Evolutionary conservation across 2,329 filamentous ascomycete species (phyloP), one percentile per base, ranked within the genome.

Genomic region (Rutstroemia sp.): DNA sequence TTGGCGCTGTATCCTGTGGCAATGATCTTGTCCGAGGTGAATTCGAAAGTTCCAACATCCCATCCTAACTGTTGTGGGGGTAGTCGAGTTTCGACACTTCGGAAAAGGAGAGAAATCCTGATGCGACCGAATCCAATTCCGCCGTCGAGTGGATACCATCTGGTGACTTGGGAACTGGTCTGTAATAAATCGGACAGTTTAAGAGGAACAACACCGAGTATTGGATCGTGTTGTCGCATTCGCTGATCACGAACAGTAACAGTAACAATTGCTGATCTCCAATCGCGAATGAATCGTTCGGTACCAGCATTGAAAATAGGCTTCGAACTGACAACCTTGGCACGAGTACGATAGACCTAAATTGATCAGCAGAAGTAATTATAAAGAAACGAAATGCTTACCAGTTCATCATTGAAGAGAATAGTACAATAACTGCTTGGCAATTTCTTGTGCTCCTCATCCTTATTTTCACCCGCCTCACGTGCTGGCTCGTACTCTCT

Each of bases 291-390:
- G 65, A 97, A 97, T 12, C 87, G 83, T 68, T 99, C 94, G 0
- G 92, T 96, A 58, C 92, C 92, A 3, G 94, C 92, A 65, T 97
- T 96, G 79, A 96, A 97, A 61, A 97, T 96, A 1, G 94, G 94
- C 70, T 95, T 92, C 52, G 89, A 95, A 38, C 88, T 95, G 7
- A 95, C 88, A 4, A 92, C 92, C 76, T 99, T 97, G 38, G 89
- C 83, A 67, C 94, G 83, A n/a, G 92, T 97, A 67, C 92, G 91
- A 76, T 96, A 97, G 17, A 91, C 78, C 73, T 79, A 63, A 2
- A 9, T 39, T 19, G 30, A 23, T 63, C 60, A 62, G 60, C 30
- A 48, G 61, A 55, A 56, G 2, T 5, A 30, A 30, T 51, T 16
- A 39, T n/a, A 10, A 19, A 51, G 9, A 10, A 17, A 21, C 4